Evolutionary conservation across 2,329 filamentous ascomycete species (phyloP), one percentile per base, ranked within the genome.

Genomic region (Sordariomycetes sp.): DNA sequence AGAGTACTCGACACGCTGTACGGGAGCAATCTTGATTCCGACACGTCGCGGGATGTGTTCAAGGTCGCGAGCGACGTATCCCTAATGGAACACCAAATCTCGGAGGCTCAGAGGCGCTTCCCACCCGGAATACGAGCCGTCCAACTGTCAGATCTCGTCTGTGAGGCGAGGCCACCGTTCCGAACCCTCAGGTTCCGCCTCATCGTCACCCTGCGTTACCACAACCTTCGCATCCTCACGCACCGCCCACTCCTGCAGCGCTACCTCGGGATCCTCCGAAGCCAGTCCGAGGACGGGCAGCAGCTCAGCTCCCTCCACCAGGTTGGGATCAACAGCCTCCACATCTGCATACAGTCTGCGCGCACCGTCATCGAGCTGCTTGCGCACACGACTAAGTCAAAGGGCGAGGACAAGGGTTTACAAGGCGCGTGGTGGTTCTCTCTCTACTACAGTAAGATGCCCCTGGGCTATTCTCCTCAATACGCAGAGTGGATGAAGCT

Each of bases 191-290:
- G 50, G 28, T 54, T 46, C 46, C 53, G 35, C 16, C 37, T 53
- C n/a, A 46, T 60, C 14, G 48, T 60, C 32, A 48, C 59, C 4
- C 43, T 60, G 8, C 56, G 59, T 11, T 60, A 58, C 46, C 51
- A 60, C 40, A 60, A 60, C 43, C 59, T 60, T 11, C 55, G 53
- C n/a, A 60, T 60, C 24, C 56, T 60, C 14, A 25, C 56, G 14
- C 59, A 60, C 28, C 59, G 59, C n/a, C 59, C 59, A 16, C 40
- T 60, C 8, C 43, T 60, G 32, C 54, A 60, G 40, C 58, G 52
- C 37, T 60, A 53, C 37, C 59, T 60, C 28, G 55, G 58, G 32
- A 54, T 51, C 25, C 55, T 57, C 5, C 28, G 55, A 28, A 57
- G 34, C 28, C 55, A 52, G 43, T 11, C 43, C n/a, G 43, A 28